A percentile compares a stretch with the other conserved stretches of the same genome.
Conservation (phyloP, 768 basidiomycete genomes). For the Lentinula sp. region DNA sequence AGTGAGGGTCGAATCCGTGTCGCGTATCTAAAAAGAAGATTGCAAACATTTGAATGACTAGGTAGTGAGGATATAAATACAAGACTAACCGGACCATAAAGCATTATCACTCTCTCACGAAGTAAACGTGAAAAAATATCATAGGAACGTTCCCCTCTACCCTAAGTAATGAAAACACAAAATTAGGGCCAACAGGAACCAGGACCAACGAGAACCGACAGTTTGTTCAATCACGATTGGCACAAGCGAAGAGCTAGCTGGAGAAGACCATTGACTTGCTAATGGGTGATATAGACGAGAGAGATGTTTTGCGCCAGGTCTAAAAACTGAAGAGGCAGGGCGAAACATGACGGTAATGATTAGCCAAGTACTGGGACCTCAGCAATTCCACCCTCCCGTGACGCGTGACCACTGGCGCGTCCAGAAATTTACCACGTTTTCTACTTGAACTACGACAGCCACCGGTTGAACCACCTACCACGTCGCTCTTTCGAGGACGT, state of each 20-base stretch:
- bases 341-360: slow-evolving; percentile 19
- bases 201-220: slow-evolving; percentile 3
- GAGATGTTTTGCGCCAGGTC: slow-evolving; percentile 8
- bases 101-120: slow-evolving; percentile 91
- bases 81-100: slow-evolving; percentile 78
- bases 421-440: background rate
- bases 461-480: slow-evolving; percentile 16
- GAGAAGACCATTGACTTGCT: slow-evolving; percentile 36
- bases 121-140: slow-evolving; percentile 95
- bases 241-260: slow-evolving; percentile 20
- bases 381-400: slow-evolving; percentile 14
- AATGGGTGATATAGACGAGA: slow-evolving; percentile 44
- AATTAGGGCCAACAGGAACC: slow-evolving; percentile 1
- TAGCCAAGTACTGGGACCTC: too few species aligned
- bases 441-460: slow-evolving; percentile 2
- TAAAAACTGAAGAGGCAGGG: slow-evolving; percentile 17
- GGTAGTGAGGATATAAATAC: slow-evolving; percentile 6
- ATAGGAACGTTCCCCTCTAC: slow-evolving; percentile 84
- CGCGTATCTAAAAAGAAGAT: slow-evolving; percentile 60
- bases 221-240: slow-evolving; percentile 9
- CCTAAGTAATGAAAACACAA: slow-evolving; percentile 30
- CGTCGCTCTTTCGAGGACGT: too few species aligned
- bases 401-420: slow-evolving; percentile 19
- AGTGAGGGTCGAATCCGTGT: slow-evolving; percentile 80
- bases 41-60: slow-evolving; percentile 5